A percentile compares a stretch with the other conserved stretches of the same genome.
These are phyloP conservation scores for Inga leiocalycina DNA, from an alignment of 306 rosid genomes.

Conservation along the genomic window DNA sequence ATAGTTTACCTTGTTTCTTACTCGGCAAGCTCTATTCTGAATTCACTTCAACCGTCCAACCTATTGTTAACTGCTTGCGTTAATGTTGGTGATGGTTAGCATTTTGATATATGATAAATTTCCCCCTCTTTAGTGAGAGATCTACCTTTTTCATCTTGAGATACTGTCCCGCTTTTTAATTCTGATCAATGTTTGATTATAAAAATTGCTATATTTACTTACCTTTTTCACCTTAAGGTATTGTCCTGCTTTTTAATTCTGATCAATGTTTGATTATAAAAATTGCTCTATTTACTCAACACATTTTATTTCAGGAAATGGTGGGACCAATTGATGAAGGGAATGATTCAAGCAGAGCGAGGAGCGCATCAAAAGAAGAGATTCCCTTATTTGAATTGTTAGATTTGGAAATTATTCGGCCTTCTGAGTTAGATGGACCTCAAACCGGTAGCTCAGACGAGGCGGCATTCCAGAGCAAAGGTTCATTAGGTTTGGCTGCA, in stretches of 20 bases:
- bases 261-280: not conserved
- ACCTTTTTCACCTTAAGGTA: too few species aligned
- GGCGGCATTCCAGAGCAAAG: slow-evolving; percentile 42
- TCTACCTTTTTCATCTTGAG: not conserved
- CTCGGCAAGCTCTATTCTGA: not conserved
- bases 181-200: slow-evolving; percentile 4
- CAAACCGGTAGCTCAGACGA: slow-evolving; percentile 36
- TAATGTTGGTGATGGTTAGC: slow-evolving; percentile 8
- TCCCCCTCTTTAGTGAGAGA: slow-evolving; percentile 7
- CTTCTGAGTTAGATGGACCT: slow-evolving; percentile 58
- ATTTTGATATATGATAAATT: not conserved
- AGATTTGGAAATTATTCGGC: slow-evolving; percentile 79
- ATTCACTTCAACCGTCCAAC: slow-evolving; percentile 3
- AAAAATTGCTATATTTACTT: slow-evolving; percentile 29
- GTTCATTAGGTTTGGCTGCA: slow-evolving; percentile 59
- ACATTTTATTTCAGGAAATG: slow-evolving; percentile 66
- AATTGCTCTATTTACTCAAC: slow-evolving; percentile 24
- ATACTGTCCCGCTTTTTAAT: not conserved
- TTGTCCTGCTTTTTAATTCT: not conserved
- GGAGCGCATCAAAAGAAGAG: slow-evolving; percentile 52
- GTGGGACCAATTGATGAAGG: slow-evolving; percentile 45
- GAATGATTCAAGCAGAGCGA: slow-evolving; percentile 51
- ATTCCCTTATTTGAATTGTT: slow-evolving; percentile 67
- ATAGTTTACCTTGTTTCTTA: not conserved
- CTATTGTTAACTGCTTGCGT: not conserved